Conservation (phyloP, 2,329 filamentous ascomycete species). For the Didymella sp. region DNA sequence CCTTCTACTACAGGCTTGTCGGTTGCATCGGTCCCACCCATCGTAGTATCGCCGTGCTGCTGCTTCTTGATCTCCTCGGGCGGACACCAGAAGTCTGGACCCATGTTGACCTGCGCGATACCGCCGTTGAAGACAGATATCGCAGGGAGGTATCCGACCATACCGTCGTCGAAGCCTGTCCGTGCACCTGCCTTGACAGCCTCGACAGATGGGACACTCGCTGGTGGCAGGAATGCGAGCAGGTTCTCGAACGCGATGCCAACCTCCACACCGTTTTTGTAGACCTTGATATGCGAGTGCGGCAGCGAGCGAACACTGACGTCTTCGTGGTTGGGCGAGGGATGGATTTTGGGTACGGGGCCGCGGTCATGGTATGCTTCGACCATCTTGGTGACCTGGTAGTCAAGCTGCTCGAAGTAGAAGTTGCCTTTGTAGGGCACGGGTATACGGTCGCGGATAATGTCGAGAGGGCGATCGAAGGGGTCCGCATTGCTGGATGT, state of each 20-base stretch:
- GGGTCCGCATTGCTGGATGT: slow-evolving; percentile 48
- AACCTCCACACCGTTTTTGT: slow-evolving; percentile 88
- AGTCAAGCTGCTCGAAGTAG: slow-evolving; percentile 93
- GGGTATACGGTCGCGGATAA: slow-evolving; percentile 92
- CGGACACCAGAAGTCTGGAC: slow-evolving; percentile 89
- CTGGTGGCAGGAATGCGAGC: slow-evolving; percentile 88
- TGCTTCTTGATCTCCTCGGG: slow-evolving; percentile 54
- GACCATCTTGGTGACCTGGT: slow-evolving; percentile 84
- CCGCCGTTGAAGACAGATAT: slow-evolving; percentile 92
- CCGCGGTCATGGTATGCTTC: slow-evolving; percentile 67
- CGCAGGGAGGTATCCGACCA: slow-evolving; percentile 94
- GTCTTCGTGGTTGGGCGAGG: slow-evolving; percentile 74
- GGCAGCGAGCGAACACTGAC: slow-evolving; percentile 86
- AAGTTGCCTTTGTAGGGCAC: slow-evolving; percentile 93
- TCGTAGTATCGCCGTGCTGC: neutral
- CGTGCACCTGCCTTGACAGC: slow-evolving; percentile 75
- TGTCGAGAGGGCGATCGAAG: slow-evolving; percentile 69
- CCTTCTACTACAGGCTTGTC: slow-evolving; percentile 20
- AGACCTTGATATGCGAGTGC: slow-evolving; percentile 83
- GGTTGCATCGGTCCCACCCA: neutral
- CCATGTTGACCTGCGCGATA: slow-evolving; percentile 91
- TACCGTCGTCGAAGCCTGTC: slow-evolving; percentile 89
- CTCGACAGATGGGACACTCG: slow-evolving; percentile 75
- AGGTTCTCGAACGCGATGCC: slow-evolving; percentile 89
- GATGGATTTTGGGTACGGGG: slow-evolving; percentile 68